Conservation (phyloP, 768 basidiomycete genomes). For the Russula compacta region DNA sequence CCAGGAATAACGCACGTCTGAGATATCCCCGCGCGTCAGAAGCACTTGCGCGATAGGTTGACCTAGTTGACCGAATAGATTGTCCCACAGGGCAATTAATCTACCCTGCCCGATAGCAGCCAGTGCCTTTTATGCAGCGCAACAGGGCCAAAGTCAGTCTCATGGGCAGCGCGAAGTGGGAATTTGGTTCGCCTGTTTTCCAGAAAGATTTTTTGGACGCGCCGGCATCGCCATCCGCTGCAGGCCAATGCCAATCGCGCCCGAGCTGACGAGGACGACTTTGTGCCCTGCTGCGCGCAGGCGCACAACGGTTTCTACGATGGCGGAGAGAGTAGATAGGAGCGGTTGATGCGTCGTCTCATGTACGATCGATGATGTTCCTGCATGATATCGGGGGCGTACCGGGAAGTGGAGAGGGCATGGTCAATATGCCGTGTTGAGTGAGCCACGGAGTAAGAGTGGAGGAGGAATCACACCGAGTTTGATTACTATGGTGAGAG, state of each 20-base stretch:
- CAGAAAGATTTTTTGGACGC: slow-evolving; percentile 74
- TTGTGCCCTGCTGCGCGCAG: slow-evolving; percentile 80
- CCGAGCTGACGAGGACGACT: slow-evolving; percentile 91
- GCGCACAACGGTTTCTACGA: slow-evolving; percentile 83
- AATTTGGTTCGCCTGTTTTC: slow-evolving; percentile 67
- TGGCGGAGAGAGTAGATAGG: slow-evolving; percentile 80
- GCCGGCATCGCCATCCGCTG: slow-evolving; percentile 81
- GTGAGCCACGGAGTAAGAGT: background rate
- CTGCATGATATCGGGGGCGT: slow-evolving; percentile 29
- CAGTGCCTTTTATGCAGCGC: slow-evolving; percentile 50
- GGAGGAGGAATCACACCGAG: slow-evolving; percentile 23
- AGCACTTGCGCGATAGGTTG: slow-evolving; percentile 95
- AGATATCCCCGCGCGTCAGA: slow-evolving; percentile 91
- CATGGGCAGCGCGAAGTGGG: background rate
- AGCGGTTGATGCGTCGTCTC: slow-evolving; percentile 89
- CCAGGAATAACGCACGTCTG: slow-evolving; percentile 56
- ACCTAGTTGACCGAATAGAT: slow-evolving; percentile 86
- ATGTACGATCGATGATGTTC: slow-evolving; percentile 95
- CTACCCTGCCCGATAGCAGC: slow-evolving; percentile 97
- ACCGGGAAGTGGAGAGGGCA: background rate
- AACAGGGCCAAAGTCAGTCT: background rate
- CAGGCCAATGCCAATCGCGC: slow-evolving; percentile 94
- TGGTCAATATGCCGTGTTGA: background rate
- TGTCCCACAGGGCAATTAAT: slow-evolving; percentile 94
- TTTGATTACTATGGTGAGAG: slow-evolving; percentile 24